Conservation (phyloP, 2,329 filamentous ascomycete genomes). For the Exophiala oligosperma region DNA sequence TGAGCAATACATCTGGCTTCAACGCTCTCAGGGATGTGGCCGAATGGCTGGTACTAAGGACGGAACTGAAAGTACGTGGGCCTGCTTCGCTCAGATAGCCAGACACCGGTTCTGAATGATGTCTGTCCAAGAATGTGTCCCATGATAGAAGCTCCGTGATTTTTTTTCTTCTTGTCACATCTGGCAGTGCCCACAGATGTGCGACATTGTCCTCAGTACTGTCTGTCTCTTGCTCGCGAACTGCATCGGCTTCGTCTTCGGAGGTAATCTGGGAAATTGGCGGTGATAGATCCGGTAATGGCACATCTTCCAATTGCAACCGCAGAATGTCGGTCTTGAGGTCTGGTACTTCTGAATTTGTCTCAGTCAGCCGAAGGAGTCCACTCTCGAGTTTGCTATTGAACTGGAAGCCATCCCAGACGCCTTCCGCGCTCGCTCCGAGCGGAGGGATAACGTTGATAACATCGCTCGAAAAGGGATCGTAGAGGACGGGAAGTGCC, state of each 20-base stretch:
- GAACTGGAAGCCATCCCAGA: conserved; percentile 27
- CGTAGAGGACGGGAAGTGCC: conserved; percentile 5
- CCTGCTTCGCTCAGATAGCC: conserved; percentile 47
- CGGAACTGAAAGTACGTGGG: conserved; percentile 41
- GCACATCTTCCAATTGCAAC: conserved; percentile 18
- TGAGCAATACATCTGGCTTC: conserved; percentile 40
- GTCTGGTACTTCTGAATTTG: conserved; percentile 12
- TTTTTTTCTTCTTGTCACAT: conserved; percentile 21
- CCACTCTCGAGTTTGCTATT: conserved; percentile 22
- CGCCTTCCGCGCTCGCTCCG: background rate
- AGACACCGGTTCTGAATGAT: conserved; percentile 36
- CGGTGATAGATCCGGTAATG: conserved; percentile 14
- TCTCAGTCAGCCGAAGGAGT: conserved; percentile 20
- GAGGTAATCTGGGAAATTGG: conserved; percentile 4
- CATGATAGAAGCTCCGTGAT: conserved; percentile 36
- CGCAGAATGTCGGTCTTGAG: conserved; percentile 14
- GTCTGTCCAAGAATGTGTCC: conserved; percentile 41
- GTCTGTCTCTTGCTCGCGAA: conserved; percentile 16
- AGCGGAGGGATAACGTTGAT: conserved; percentile 1
- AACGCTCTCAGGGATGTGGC: conserved; percentile 22
- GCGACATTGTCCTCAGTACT: conserved; percentile 27
- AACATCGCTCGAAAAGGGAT: conserved; percentile 11
- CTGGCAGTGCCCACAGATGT: conserved; percentile 39
- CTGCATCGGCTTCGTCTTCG: conserved; percentile 21
- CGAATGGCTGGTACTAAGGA: conserved; percentile 27